Conservation (phyloP, 306 rosid species). For the Castanea mollissima region DNA sequence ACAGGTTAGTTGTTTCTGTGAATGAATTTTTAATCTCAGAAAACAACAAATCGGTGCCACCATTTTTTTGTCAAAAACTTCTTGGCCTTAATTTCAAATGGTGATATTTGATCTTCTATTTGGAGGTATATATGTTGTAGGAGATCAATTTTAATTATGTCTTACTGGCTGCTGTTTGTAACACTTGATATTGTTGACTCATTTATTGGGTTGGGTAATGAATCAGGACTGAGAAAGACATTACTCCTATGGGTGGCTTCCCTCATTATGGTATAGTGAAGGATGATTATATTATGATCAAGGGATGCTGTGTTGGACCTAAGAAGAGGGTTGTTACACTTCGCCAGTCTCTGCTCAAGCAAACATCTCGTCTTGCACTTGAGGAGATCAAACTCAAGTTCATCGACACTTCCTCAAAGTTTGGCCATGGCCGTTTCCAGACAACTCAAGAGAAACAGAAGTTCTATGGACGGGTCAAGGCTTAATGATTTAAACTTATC, state of each 20-base stretch:
- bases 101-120: background rate
- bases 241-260: constrained; percentile 90
- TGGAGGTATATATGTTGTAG: background rate
- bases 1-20: constrained; percentile 42
- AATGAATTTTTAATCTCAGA: background rate
- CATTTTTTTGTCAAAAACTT: background rate
- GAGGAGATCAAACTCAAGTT: constrained; percentile 89
- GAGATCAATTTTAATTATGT: background rate
- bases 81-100: background rate
- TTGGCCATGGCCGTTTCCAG: constrained; percentile 94
- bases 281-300: constrained; percentile 66
- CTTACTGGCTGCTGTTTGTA: background rate
- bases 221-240: constrained; percentile 82
- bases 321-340: constrained; percentile 80
- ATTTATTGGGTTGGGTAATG: background rate
- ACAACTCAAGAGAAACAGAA: constrained; percentile 77
- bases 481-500: constrained; percentile 19
- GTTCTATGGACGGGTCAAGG: constrained; percentile 80
- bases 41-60: background rate
- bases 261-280: constrained; percentile 88
- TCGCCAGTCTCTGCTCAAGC: constrained; percentile 82
- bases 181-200: background rate
- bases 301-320: constrained; percentile 82
- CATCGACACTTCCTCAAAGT: constrained; percentile 82
- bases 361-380: constrained; percentile 69